Evolutionary conservation across 768 basidiomycete genomes (phyloP), one percentile per base, ranked within the genome.

Genomic region (Pulveroboletus sp.): DNA sequence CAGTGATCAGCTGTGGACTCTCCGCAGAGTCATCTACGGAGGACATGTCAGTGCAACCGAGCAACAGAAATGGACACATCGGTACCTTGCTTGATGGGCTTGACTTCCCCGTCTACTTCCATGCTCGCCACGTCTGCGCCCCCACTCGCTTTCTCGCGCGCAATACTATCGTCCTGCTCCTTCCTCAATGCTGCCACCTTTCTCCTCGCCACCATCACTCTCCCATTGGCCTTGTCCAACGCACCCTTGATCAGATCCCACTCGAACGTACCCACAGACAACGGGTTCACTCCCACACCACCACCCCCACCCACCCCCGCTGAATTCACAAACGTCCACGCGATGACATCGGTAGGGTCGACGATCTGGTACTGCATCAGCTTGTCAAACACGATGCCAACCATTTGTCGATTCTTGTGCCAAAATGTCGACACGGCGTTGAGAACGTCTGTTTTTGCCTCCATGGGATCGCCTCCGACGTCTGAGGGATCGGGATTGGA

Each of bases 301-400:
- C 69, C 65, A 23, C 66, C 72, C 39, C 73, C 70, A 9, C 4
- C 11, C 1, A 24, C 2, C 19, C 24, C 2, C 19, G 73, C 73
- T 17, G 79, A 78, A 51, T 81, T 77, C 42, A 71, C 63, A 67
- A 97, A 95, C 16, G 86, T 81, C 87, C 90, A 95, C 4, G 72
- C 73, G 45, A 97, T 85, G 9, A 98, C 87, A 56, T 99, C 94
- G 14, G 84, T 82, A 0, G 94, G 92, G 58, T 97, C 94, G 34
- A 98, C 87, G 48, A 98, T 90, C 64, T 97, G 94, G 69, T 99
- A 99, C 64, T 98, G 95, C 83, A 98, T 89, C 45, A 98, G 73
- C 71, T 99, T 99, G 75, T 98, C 97, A 53, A 95, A 86, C 8
- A 97, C 93, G 62, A 99, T 94, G 14, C 78, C 77, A 40, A 94